Evolutionary conservation across 2,329 filamentous ascomycete species (phyloP).

Genomic region (Raffaelea albimanens): DNA sequence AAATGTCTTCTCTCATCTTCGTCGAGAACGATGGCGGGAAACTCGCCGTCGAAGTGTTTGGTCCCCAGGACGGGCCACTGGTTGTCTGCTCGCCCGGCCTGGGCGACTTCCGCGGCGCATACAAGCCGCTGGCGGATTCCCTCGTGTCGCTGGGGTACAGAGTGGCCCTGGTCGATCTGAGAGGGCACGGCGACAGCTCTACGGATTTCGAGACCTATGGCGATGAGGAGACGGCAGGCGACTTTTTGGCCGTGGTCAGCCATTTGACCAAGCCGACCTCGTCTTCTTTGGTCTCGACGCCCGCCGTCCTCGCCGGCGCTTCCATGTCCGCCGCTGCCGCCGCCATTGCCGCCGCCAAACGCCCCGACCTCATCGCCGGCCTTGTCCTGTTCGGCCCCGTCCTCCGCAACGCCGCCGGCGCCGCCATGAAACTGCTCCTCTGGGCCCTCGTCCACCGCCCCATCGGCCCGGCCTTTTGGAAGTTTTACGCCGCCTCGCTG

Average conservation of each 20-base stretch:
- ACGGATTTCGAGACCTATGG: constrained; percentile 8
- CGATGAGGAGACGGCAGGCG: constrained; percentile 11
- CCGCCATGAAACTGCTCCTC: constrained; percentile 1
- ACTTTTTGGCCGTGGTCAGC: constrained; percentile 9
- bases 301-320: constrained; percentile 11
- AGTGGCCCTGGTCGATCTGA: constrained; percentile 12
- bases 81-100: constrained; percentile 13
- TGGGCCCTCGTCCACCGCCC: constrained; percentile 7
- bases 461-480: constrained; percentile 13
- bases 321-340: constrained; percentile 12
- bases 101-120: constrained; percentile 13
- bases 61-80: constrained; percentile 7
- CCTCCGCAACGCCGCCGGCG: constrained; percentile 9
- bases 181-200: constrained; percentile 12
- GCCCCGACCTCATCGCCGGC: constrained; percentile 12
- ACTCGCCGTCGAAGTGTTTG: constrained; percentile 14
- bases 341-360: constrained; percentile 11
- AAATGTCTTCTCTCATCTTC: constrained; percentile 1
- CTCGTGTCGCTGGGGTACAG: constrained; percentile 14
- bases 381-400: constrained; percentile 10
- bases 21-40: constrained; percentile 3
- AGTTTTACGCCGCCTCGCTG: constrained; percentile 6
- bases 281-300: constrained; percentile 1
- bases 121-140: constrained; percentile 10
- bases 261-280: not conserved